Evolutionary conservation across 768 basidiomycete species (phyloP).

Genomic region (Dioszegia aurantiaca): DNA sequence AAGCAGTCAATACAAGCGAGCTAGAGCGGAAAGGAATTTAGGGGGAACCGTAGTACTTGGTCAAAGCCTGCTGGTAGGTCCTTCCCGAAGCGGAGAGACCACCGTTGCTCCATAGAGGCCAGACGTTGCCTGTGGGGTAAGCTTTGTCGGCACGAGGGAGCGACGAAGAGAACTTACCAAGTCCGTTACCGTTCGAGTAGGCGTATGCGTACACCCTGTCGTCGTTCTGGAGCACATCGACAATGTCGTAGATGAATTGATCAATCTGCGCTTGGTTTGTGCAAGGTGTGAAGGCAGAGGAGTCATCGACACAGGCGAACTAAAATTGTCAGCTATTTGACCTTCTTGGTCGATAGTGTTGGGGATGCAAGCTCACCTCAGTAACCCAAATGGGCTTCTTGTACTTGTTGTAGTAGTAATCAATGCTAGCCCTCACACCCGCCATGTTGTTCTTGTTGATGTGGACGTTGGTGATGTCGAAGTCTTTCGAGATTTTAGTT

Average conservation of each 20-base stretch:
- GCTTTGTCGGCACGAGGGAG: neutral
- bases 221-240: slow-evolving; percentile 48
- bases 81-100: slow-evolving; percentile 44
- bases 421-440: slow-evolving; percentile 44
- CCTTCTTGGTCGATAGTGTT: neutral
- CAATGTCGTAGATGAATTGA: slow-evolving; percentile 50
- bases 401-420: slow-evolving; percentile 48
- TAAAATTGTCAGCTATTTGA: slow-evolving; percentile 11
- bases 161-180: slow-evolving; percentile 24
- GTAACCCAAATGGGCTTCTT: slow-evolving; percentile 49
- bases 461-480: slow-evolving; percentile 48
- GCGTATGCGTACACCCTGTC: slow-evolving; percentile 48
- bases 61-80: slow-evolving; percentile 45
- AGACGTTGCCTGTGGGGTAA: slow-evolving; percentile 39
- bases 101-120: slow-evolving; percentile 43
- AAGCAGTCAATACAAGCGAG: too few relatives aligned
- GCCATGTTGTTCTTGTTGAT: slow-evolving; percentile 51
- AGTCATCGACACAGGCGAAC: slow-evolving; percentile 52
- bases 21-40: too few relatives aligned
- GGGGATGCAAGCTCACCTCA: slow-evolving; percentile 42
- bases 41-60: slow-evolving; percentile 34
- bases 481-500: slow-evolving; percentile 25
- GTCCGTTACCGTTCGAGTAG: slow-evolving; percentile 48
- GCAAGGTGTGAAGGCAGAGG: slow-evolving; percentile 42
- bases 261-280: slow-evolving; percentile 52